Evolutionary conservation across 768 basidiomycete species (phyloP), one percentile per base, ranked within the genome.

Genomic region (Naganishia vishniacii): DNA sequence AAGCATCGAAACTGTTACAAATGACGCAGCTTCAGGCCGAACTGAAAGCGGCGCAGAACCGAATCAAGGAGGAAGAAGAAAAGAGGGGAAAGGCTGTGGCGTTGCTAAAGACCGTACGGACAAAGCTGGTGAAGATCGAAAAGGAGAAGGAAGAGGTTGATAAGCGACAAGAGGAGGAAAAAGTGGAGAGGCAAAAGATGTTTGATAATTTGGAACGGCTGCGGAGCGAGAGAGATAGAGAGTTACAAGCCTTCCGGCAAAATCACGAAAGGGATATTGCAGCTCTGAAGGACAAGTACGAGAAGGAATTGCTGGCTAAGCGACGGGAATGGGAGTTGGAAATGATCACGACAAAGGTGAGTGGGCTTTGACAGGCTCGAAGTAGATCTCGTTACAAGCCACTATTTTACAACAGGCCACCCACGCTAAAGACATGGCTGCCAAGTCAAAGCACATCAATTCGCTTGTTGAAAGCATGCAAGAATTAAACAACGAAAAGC

Each of bases 91-190:
- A 98, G 72, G 93, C 93, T 0, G 88, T 98, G 68, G 87, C 86
- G 56, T 79, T 97, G 28, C 80, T 99, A 63, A 97, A 97, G 79
- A 91, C 91, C 1, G 89, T 98, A n/a, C 80, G 95, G 61, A 87
- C 91, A 78, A 99, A 97, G 76, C 80, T 94, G n/a, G 90, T 97
- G 29, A 97, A 91, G 73, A 86, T 91, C 5, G 94, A 98, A 78
- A 92, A 91, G 80, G 91, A 94, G 25, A 84, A 84, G 69, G 92
- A 97, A 40, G 91, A 94, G 64, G 81, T 83, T 0, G 64, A 83
- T 53, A 85, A 82, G 71, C 88, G 89, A 68, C 71, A 84, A 81
- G 68, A 84, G 76, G 74, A 85, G 83, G 64, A 83, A 74, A 61
- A 78, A 73, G 53, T 82, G 64, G 76, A 78, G 59, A 81, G 77